phyloP scores from a whole-genome alignment of 2,329 filamentous ascomycete species.

The Colletotrichum viniferum region DNA sequence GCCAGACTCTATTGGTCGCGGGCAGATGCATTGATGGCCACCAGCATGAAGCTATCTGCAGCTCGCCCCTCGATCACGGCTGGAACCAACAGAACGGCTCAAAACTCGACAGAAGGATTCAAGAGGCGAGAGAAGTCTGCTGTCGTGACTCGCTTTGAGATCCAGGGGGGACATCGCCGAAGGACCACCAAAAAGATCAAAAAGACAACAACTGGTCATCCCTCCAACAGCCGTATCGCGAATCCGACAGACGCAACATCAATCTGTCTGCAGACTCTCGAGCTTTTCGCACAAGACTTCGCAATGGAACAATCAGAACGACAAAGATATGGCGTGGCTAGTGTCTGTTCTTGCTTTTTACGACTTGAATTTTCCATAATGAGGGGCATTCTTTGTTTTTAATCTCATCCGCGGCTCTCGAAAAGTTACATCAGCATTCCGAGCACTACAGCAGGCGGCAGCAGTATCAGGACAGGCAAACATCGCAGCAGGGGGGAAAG shows the following conservation, averaged over 20 bases:
- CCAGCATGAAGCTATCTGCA: background rate
- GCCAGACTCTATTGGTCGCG: conserved; percentile 5
- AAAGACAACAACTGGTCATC: background rate
- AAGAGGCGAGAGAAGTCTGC: background rate
- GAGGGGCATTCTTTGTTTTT: background rate
- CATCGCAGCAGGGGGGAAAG: background rate
- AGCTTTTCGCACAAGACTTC: background rate
- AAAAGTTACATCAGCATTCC: conserved; percentile 14
- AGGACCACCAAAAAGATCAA: background rate
- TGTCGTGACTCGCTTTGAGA: background rate
- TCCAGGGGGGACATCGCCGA: background rate
- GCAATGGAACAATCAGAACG: background rate
- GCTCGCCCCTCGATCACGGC: background rate
- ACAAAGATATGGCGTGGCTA: background rate
- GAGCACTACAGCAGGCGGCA: background rate
- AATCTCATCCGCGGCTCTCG: background rate
- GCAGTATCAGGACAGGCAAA: background rate
- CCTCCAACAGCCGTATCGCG: background rate
- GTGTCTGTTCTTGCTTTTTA: background rate
- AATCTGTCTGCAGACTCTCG: background rate
- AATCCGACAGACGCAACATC: background rate
- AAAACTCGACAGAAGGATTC: background rate
- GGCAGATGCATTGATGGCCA: conserved; percentile 12
- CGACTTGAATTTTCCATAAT: background rate
- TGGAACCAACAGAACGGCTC: background rate